Evolutionary conservation across 1,284 basidiomycete species (phyloP).

Genomic region (Xerocomus nothofagi): DNA sequence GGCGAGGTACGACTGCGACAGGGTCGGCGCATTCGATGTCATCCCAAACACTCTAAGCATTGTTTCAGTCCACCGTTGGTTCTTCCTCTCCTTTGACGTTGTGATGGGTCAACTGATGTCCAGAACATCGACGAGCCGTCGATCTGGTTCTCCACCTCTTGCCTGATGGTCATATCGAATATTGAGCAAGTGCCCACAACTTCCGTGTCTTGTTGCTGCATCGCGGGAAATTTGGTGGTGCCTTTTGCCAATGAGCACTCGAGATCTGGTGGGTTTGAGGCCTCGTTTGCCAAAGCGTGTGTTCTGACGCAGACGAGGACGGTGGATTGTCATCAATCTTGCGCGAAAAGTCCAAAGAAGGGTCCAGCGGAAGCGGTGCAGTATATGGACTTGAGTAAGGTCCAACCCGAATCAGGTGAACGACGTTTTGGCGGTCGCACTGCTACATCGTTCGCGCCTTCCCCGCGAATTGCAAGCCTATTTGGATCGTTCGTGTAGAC

Average conservation of each 20-base stretch:
- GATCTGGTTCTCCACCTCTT: slow-evolving; percentile 40
- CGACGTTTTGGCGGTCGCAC: too few relatives aligned
- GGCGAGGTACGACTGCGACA: slow-evolving; percentile 67
- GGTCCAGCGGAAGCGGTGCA: slow-evolving; percentile 18
- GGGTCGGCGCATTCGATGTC: slow-evolving; percentile 72
- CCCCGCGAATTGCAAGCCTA: too few relatives aligned
- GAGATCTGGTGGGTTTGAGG: slow-evolving; percentile 83
- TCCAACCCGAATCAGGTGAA: too few relatives aligned
- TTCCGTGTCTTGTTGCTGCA: slow-evolving; percentile 97
- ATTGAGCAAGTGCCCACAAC: slow-evolving; percentile 79
- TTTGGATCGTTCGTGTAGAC: too few relatives aligned
- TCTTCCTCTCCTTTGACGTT: slow-evolving; percentile 39
- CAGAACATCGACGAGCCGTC: neutral
- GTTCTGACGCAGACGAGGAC: slow-evolving; percentile 40
- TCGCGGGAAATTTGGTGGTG: slow-evolving; percentile 95
- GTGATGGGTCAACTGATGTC: neutral
- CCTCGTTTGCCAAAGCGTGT: slow-evolving; percentile 78
- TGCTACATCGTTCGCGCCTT: too few relatives aligned
- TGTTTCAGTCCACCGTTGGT: slow-evolving; percentile 84
- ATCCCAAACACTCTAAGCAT: slow-evolving; percentile 79
- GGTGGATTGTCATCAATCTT: slow-evolving; percentile 19
- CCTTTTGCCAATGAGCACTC: slow-evolving; percentile 87
- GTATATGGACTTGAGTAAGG: slow-evolving; percentile 69
- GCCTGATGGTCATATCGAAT: slow-evolving; percentile 61
- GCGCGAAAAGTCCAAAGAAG: neutral